These are phyloP conservation scores for Diversispora epigaea DNA, from an alignment of 192 early-diverging fungal species.

Conservation along the genomic window DNA sequence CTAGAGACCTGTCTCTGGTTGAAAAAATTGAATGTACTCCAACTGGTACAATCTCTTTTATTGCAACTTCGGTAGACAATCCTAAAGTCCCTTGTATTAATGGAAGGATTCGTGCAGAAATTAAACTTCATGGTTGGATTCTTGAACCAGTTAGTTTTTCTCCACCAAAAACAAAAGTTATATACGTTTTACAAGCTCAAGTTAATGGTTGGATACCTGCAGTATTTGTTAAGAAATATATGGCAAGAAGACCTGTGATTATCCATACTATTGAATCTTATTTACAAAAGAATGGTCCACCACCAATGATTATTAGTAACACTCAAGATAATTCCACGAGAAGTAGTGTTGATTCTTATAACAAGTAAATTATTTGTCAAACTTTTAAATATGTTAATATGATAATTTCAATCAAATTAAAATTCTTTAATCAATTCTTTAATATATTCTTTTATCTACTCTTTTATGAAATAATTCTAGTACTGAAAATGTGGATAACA, in stretches of 20 bases:
- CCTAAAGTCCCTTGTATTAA: conserved; percentile 45
- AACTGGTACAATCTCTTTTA: conserved; percentile 54
- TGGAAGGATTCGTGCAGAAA: conserved; percentile 45
- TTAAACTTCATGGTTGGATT: conserved; percentile 59
- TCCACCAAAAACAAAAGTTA: conserved; percentile 54
- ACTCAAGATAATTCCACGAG: not conserved
- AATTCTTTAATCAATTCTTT: too few species aligned
- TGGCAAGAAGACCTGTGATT: conserved; percentile 51
- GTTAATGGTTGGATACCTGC: conserved; percentile 53
- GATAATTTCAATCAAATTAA: too few species aligned
- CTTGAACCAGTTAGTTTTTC: conserved; percentile 49
- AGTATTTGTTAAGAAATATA: conserved; percentile 50
- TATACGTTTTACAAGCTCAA: conserved; percentile 54
- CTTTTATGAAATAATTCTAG: too few species aligned
- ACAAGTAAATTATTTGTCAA: too few species aligned
- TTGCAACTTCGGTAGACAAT: conserved; percentile 48
- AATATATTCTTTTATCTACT: too few species aligned
- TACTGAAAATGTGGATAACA: too few species aligned
- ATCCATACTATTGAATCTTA: conserved; percentile 54
- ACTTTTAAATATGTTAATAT: too few species aligned
- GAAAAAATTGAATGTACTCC: conserved; percentile 48
- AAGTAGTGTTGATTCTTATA: too few species aligned
- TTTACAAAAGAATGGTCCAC: conserved; percentile 48
- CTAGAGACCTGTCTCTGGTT: conserved; percentile 42
- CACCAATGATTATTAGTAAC: not conserved